A percentile compares a stretch with the other conserved stretches of the same genome.
Evolutionary conservation across 1,139 yeast species (phyloP).

Genomic region (Magnusiomyces ingens): DNA sequence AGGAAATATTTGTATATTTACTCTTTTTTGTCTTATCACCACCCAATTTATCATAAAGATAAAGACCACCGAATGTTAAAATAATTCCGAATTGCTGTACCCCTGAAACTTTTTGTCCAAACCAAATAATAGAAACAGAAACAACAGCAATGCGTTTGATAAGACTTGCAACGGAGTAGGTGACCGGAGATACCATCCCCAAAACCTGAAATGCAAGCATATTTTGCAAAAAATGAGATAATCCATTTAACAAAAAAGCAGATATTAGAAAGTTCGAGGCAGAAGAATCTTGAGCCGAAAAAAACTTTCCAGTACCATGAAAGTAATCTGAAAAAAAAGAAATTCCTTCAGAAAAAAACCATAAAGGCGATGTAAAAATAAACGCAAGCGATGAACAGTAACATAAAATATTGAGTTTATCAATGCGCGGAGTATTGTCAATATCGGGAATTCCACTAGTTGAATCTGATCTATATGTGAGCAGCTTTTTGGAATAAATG

Average conservation of each 20-base stretch:
- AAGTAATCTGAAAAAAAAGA: conserved; percentile 20
- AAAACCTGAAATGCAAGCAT: conserved; percentile 83
- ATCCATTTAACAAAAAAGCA: conserved; percentile 45
- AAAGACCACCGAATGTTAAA: conserved; percentile 57
- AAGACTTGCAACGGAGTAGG: conserved; percentile 85
- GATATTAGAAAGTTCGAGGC: conserved; percentile 18
- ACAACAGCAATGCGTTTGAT: conserved; percentile 84
- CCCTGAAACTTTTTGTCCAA: conserved; percentile 45
- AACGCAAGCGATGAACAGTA: conserved; percentile 84
- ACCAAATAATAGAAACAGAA: conserved; percentile 71
- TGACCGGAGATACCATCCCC: conserved; percentile 79
- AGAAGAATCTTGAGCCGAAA: background rate
- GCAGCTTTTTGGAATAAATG: conserved; percentile 77
- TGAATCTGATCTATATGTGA: conserved; percentile 39
- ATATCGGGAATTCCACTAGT: conserved; percentile 29
- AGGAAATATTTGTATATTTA: conserved; percentile 6
- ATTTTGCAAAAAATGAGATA: conserved; percentile 79
- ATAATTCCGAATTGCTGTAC: conserved; percentile 64
- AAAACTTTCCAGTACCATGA: conserved; percentile 15
- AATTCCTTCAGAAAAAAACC: conserved; percentile 57
- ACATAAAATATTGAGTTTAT: conserved; percentile 74
- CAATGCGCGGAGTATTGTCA: conserved; percentile 36
- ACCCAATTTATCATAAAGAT: conserved; percentile 73
- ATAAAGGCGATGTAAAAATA: conserved; percentile 66
- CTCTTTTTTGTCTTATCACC: conserved; percentile 24